Percentiles rank a stretch among this genome's conserved stretches.
Conservation (phyloP, 345 rosid species). For the Acer saccharum region DNA sequence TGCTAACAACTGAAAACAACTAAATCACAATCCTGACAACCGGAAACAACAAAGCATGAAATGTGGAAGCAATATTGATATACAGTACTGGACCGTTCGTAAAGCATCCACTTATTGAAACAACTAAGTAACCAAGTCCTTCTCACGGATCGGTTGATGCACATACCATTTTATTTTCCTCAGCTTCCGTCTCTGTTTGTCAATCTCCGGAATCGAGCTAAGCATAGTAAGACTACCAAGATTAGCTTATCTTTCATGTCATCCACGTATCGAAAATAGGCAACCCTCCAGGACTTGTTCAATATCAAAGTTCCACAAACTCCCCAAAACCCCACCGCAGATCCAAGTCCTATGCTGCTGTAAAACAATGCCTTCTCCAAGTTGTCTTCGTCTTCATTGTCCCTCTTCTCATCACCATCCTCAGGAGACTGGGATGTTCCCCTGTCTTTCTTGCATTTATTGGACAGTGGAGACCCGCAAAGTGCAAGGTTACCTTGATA, state of each 20-base stretch:
- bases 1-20: no score
- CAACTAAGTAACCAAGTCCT: no score
- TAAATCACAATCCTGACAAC: no score
- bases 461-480: slow-evolving; percentile 22
- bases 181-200: not conserved
- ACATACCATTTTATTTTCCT: not conserved
- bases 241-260: not conserved
- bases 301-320: slow-evolving; percentile 3
- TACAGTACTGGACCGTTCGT: no score
- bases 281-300: slow-evolving; percentile 11
- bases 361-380: not conserved
- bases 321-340: slow-evolving; percentile 13
- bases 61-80: no score
- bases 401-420: not conserved
- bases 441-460: not conserved
- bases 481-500: slow-evolving; percentile 27
- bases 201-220: not conserved
- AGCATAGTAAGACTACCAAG: not conserved
- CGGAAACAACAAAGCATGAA: no score
- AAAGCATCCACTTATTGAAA: no score
- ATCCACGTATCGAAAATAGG: not conserved
- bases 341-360: not conserved
- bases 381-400: not conserved
- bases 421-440: slow-evolving; percentile 1
- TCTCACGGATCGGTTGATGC: not conserved